Evolutionary conservation across 2,329 filamentous ascomycete species (phyloP).

Genomic region (Stagonosporopsis cucurbitacearum): DNA sequence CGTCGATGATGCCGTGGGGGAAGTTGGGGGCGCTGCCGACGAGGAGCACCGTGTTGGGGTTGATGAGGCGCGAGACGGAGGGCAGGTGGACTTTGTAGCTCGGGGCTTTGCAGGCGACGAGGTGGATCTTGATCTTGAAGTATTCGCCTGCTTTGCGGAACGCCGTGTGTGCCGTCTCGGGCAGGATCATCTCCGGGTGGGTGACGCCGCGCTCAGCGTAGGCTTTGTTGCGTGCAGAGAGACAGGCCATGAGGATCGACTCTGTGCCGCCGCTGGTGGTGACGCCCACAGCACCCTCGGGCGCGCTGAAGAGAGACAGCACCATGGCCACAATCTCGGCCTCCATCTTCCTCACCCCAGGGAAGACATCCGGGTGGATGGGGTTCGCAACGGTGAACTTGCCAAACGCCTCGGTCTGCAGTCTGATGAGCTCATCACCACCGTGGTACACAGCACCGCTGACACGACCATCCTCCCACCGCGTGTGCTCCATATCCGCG

Average conservation of each 20-base stretch:
- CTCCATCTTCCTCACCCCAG: conserved; percentile 98
- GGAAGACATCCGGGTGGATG: conserved; percentile 97
- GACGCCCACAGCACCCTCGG: conserved; percentile 82
- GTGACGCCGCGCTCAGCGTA: conserved; percentile 84
- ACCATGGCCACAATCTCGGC: conserved; percentile 97
- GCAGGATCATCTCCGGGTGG: conserved; percentile 97
- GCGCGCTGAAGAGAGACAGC: conserved; percentile 85
- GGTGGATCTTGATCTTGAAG: conserved; percentile 94
- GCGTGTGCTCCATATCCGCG: conserved; percentile 86
- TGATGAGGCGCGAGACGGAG: conserved; percentile 82
- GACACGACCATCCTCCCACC: conserved; percentile 95
- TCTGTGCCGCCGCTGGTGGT: conserved; percentile 94
- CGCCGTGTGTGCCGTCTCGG: conserved; percentile 91
- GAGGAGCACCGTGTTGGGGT: conserved; percentile 90
- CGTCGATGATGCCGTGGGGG: conserved; percentile 96
- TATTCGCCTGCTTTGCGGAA: conserved; percentile 96
- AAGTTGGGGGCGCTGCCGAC: conserved; percentile 98
- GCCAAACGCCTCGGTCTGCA: conserved; percentile 92
- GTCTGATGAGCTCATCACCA: conserved; percentile 76
- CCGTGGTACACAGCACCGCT: conserved; percentile 97
- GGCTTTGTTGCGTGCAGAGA: conserved; percentile 88
- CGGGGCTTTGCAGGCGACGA: conserved; percentile 85
- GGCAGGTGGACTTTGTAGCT: conserved; percentile 82
- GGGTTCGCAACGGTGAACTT: conserved; percentile 96
- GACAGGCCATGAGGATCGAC: conserved; percentile 93